A percentile compares a stretch with the other conserved stretches of the same genome.
Conservation (phyloP, 768 basidiomycete genomes). For the Leucocoprinus leucothites region DNA sequence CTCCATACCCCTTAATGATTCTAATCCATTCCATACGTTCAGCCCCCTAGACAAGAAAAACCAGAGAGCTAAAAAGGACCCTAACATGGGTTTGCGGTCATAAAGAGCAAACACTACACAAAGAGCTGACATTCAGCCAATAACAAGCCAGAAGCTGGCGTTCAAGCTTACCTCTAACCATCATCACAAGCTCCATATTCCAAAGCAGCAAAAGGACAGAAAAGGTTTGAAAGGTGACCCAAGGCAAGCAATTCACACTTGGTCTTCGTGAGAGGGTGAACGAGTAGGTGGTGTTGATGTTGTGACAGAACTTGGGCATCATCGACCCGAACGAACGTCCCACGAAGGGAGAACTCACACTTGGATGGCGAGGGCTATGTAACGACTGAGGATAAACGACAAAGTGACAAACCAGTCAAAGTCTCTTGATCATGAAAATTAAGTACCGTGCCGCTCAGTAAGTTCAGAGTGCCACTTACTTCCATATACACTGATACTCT, state of each 20-base stretch:
- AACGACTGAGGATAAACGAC: not conserved
- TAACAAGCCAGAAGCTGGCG: not conserved
- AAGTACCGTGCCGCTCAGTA: not conserved
- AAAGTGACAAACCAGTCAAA: not conserved
- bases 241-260: not conserved
- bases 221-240: not conserved
- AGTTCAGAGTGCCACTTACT: too few species aligned
- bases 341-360: not conserved
- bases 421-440: not conserved
- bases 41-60: not conserved
- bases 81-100: not conserved
- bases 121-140: too few species aligned
- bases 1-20: not conserved
- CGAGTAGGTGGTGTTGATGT: not conserved
- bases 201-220: not conserved
- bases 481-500: too few species aligned
- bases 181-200: too few species aligned
- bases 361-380: not conserved
- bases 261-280: not conserved
- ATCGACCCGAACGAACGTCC: not conserved
- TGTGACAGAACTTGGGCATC: not conserved
- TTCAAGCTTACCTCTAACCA: not conserved
- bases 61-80: not conserved
- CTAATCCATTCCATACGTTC: slow-evolving; percentile 1
- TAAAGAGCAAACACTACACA: slow-evolving; percentile 1